Base-by-base conservation (phyloP, 2,329 filamentous ascomycete species). In the Ustulina deusta region DNA sequence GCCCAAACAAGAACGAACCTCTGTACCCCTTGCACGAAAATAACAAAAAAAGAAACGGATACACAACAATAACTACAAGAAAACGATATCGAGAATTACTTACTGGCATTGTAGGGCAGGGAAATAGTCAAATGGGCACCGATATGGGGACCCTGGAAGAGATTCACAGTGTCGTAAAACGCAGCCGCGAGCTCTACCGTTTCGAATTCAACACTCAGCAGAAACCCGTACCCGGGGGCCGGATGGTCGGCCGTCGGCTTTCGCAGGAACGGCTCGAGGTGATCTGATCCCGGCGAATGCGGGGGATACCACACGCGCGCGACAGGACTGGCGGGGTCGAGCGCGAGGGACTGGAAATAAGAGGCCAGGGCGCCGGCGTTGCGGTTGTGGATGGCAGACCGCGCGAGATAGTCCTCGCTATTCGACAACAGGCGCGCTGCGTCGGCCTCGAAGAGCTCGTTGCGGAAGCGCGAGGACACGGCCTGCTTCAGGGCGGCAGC, bases 111-210 rank as follows among this genome's bases (percentile, higher is more conserved):
- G 71, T 86, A 87, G 0, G 84, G 79, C 38, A 86, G 68, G 34
- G 81, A 80, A 2, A 89, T 76, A 10, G 85, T 87, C 60, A 82
- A 77, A 69, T 85, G 84, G 0, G 84, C 86, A 0, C 85, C 86
- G 0, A 89, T 77, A 70, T 87, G 85, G 1, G 86, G 86, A 0
- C 85, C 85, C 1, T 83, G 79, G 71, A 85, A 84, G 64, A 87
- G 80, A 15, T 82, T 78, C 6, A 85, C 74, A 32, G 76, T 77
- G 64, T 88, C 80, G 71, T 86, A 87, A 67, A 88, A 89, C 0
- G 81, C 80, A 2, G 68, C 74, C 0, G 84, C 80, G 0, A 77
- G 66, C 4, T 78, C 78, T 0, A 82, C 66, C n/a, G 72, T 78
- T 11, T 79, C 76, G 54, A 89, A 84, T 51, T 87, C 83, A 32